Conservation (phyloP, 192 early-diverging fungal species). For the Coemansia sp. region DNA sequence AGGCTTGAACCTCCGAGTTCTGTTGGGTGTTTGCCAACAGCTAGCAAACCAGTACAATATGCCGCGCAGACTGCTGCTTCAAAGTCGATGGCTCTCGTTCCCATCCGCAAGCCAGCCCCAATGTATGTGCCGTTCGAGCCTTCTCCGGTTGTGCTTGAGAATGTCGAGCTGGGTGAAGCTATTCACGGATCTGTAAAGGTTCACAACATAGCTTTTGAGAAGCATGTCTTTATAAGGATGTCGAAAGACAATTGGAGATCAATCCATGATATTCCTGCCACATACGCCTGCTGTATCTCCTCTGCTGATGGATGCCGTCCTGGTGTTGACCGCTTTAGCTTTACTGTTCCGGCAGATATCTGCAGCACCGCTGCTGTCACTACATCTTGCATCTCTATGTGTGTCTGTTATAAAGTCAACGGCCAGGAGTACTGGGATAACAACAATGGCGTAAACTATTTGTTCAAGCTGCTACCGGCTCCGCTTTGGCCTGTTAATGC, state of each 20-base stretch:
- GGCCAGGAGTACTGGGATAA: constrained; percentile 90
- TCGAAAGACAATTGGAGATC: constrained; percentile 80
- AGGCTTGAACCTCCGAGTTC: constrained; percentile 60
- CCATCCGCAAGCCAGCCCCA: constrained; percentile 38
- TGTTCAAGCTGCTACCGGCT: constrained; percentile 45
- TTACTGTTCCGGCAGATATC: constrained; percentile 56
- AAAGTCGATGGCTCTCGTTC: constrained; percentile 1
- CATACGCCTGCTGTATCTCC: constrained; percentile 60
- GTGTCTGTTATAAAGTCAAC: constrained; percentile 67
- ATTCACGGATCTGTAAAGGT: constrained; percentile 72
- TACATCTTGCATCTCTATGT: constrained; percentile 57
- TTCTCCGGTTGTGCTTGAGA: constrained; percentile 61
- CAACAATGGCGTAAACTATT: constrained; percentile 83
- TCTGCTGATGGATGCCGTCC: constrained; percentile 32
- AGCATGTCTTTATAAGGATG: constrained; percentile 71
- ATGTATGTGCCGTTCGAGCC: constrained; percentile 39
- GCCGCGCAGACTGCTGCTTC: not conserved
- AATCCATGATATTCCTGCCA: constrained; percentile 64
- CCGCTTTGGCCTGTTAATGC: not conserved
- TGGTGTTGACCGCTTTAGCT: constrained; percentile 71
- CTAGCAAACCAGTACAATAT: not conserved
- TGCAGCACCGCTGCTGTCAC: not conserved
- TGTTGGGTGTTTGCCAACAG: constrained; percentile 32
- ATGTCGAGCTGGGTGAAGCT: constrained; percentile 45
- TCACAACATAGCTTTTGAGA: constrained; percentile 84